These are phyloP conservation scores for Urostyla sp. DNA, from an alignment of 73 alveolate species.

Conservation along the genomic window DNA sequence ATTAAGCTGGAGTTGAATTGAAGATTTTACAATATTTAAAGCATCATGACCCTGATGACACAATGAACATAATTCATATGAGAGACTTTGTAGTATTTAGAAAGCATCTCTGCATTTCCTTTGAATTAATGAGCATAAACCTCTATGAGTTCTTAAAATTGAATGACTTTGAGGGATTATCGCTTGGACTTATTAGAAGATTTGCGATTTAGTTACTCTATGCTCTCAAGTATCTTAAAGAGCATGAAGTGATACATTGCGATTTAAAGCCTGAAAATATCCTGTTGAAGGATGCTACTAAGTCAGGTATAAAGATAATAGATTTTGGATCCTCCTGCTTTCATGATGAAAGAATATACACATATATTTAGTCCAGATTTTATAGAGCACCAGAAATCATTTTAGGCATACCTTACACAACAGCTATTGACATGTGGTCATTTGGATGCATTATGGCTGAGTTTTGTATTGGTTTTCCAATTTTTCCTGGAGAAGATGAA, in stretches of 20 bases:
- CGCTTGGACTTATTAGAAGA: slow-evolving; percentile 68
- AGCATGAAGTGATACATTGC: slow-evolving; percentile 72
- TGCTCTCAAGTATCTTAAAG: slow-evolving; percentile 59
- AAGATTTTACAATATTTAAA: slow-evolving; percentile 72
- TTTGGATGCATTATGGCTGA: slow-evolving; percentile 89
- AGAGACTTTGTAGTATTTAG: slow-evolving; percentile 74
- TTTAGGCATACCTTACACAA: slow-evolving; percentile 92
- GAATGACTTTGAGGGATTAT: slow-evolving; percentile 84
- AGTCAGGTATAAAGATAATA: slow-evolving; percentile 83
- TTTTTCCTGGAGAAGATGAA: slow-evolving; percentile 95
- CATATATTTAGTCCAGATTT: slow-evolving; percentile 60
- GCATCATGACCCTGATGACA: slow-evolving; percentile 71
- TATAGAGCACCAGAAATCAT: slow-evolving; percentile 68
- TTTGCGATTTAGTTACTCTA: slow-evolving; percentile 77
- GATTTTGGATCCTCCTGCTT: slow-evolving; percentile 91
- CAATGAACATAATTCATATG: slow-evolving; percentile 77
- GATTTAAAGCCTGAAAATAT: slow-evolving; percentile 89
- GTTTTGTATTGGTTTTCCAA: slow-evolving; percentile 81
- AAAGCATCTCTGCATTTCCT: slow-evolving; percentile 81
- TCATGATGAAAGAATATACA: slow-evolving; percentile 65
- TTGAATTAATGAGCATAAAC: slow-evolving; percentile 84
- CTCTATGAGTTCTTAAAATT: slow-evolving; percentile 80
- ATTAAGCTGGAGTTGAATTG: slow-evolving; percentile 78
- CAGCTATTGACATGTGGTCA: slow-evolving; percentile 96
- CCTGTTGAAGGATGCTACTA: slow-evolving; percentile 69